Conservation (phyloP, 495 filamentous ascomycete genomes). For the Tricharina praecox region DNA sequence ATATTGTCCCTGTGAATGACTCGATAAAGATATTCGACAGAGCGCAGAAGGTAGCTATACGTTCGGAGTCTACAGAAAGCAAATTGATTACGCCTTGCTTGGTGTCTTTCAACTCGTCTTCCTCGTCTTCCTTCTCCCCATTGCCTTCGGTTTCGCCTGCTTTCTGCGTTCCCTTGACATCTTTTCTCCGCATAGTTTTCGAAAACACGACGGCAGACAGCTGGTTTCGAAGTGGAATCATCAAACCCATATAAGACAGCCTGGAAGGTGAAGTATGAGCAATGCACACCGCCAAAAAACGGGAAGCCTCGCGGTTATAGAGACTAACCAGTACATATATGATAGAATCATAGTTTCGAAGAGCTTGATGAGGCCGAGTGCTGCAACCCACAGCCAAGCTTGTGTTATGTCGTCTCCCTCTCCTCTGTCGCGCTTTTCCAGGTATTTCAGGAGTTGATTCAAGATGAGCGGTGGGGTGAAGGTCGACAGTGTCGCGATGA, state of each 20-base stretch:
- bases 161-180: constrained; percentile 44
- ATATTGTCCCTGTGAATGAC: constrained; percentile 41
- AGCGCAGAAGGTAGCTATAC: constrained; percentile 52
- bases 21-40: constrained; percentile 50
- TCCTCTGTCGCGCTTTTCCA: constrained; percentile 42
- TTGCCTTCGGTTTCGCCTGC: constrained; percentile 27
- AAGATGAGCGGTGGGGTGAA: constrained; percentile 58
- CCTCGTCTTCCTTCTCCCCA: constrained; percentile 27
- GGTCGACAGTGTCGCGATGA: constrained; percentile 37
- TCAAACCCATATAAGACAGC: constrained; percentile 45
- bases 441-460: constrained; percentile 40
- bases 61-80: constrained; percentile 57
- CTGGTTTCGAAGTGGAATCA: constrained; percentile 49
- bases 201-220: constrained; percentile 57
- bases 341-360: constrained; percentile 12
- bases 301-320: too few relatives aligned
- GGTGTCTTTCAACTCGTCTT: constrained; percentile 43
- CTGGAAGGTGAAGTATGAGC: constrained; percentile 32
- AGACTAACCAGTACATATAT: constrained; percentile 19
- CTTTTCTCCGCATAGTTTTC: constrained; percentile 65
- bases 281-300: too few relatives aligned
- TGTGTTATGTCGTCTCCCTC: constrained; percentile 28
- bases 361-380: constrained; percentile 41
- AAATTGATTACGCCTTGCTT: constrained; percentile 68
- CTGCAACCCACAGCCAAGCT: constrained; percentile 51